Evolutionary conservation across 2,329 filamentous ascomycete genomes (phyloP), one percentile per base, ranked within the genome.

Genomic region (Claviceps quebecensis): DNA sequence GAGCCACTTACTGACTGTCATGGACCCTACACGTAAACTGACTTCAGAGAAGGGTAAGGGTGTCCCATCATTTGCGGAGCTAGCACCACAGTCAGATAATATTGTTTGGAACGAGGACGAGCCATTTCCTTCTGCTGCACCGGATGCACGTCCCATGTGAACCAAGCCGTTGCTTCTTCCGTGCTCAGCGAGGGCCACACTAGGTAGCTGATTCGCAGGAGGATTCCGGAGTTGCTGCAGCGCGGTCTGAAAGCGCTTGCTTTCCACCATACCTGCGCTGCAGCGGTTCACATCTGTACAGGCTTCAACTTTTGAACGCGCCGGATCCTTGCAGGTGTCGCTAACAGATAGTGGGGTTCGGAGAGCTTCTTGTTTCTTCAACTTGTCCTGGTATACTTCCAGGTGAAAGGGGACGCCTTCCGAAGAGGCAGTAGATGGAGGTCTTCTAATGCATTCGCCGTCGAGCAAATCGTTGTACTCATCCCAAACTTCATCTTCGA

Each of bases 381-480:
- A 49, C 34, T 63, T 67, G 1, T 64, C 63, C 8, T 71, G 65
- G 47, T 75, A 75, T 2, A 63, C 69, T 56, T 81, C 75, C 13
- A 79, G 71, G 55, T 77, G 72, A 60, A 82, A 77, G 22, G 80
- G 73, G 51, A 72, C 63, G 0, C 76, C 76, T 26, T 72, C 70
- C 0, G 80, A 81, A 0, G 78, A 80, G 1, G 73, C 75, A 5
- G 74, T 69, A 1, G 78, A 80, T 1, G 68, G 67, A 2, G 74
- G 73, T 1, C 67, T 67, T 55, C 71, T 69, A 36, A 61, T 53
- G 1, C 63, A 63, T 9, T 73, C 75, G 11, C 87, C 83, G 49
- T 86, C 86, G 50, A 96, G 77, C 13, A 96, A 71, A 59, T 96
- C 91, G 57, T 97, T 83, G 62, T 94, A 96, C 66, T 95, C 91